Conservation (phyloP, 345 rosid genomes). For the Anastatica hierochuntica region DNA sequence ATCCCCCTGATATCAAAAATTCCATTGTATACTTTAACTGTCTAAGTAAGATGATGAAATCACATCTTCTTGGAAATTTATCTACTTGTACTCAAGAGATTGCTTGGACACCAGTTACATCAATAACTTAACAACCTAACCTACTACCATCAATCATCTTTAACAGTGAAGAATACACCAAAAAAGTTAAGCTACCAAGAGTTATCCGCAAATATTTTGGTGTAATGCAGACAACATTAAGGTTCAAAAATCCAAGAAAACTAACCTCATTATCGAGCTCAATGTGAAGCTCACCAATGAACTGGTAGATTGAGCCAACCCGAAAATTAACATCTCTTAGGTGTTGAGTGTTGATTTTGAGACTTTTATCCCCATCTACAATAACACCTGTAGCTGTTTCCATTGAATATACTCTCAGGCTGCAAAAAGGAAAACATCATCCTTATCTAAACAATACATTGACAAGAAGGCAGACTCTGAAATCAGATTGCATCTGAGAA, state of each 20-base stretch:
- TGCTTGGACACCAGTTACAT: no score
- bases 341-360: constrained; percentile 57
- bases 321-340: constrained; percentile 60
- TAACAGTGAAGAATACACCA: no score
- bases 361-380: constrained; percentile 40
- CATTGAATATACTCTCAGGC: constrained; percentile 48
- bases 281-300: constrained; percentile 75
- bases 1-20: no score
- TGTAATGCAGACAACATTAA: no score
- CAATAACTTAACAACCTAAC: no score
- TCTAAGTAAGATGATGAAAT: no score
- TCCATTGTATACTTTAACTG: no score
- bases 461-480: neutral
- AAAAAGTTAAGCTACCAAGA: neutral
- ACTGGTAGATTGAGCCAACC: constrained; percentile 56
- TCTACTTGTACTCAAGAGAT: neutral
- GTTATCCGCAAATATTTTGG: no score
- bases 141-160: no score
- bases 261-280: constrained; percentile 45
- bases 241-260: neutral
- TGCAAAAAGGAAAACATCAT: constrained; percentile 4
- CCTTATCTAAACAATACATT: neutral
- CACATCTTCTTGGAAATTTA: neutral
- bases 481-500: neutral
- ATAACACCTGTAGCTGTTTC: constrained; percentile 49